These are phyloP conservation scores for Croton setiger DNA, from an alignment of 441 rosid species.

Conservation along the genomic window DNA sequence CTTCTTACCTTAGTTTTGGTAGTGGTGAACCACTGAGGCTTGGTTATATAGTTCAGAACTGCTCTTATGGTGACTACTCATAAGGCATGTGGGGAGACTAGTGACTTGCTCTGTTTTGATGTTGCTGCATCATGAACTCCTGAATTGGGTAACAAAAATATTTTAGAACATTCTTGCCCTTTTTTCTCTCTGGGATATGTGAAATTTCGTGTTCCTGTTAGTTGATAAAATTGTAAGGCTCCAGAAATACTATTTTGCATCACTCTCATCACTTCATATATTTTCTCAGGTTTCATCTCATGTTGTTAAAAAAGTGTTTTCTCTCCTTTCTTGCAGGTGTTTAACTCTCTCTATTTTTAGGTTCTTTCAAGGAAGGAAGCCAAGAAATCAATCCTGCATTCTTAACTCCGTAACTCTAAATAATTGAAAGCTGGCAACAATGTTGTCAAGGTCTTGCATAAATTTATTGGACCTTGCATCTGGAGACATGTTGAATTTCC, in stretches of 20 bases:
- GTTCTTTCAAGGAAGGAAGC: conserved; percentile 11
- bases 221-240: neutral
- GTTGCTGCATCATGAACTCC: conserved; percentile 1
- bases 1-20: conserved; percentile 5
- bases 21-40: neutral
- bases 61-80: neutral
- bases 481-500: conserved; percentile 46
- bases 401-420: conserved; percentile 6
- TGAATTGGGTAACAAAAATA: neutral
- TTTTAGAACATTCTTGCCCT: neutral
- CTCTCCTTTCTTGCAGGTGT: conserved; percentile 25
- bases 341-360: conserved; percentile 16
- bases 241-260: conserved; percentile 5
- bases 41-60: neutral
- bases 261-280: neutral
- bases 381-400: neutral
- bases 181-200: neutral
- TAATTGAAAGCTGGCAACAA: conserved; percentile 16
- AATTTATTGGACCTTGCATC: conserved; percentile 65
- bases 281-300: neutral
- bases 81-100: neutral
- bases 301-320: conserved; percentile 6
- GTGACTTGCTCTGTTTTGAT: neutral
- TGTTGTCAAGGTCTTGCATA: conserved; percentile 68
- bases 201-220: neutral